These are phyloP conservation scores for Metschnikowia lochheadii DNA, from an alignment of 805 yeast genomes.

Conservation along the genomic window DNA sequence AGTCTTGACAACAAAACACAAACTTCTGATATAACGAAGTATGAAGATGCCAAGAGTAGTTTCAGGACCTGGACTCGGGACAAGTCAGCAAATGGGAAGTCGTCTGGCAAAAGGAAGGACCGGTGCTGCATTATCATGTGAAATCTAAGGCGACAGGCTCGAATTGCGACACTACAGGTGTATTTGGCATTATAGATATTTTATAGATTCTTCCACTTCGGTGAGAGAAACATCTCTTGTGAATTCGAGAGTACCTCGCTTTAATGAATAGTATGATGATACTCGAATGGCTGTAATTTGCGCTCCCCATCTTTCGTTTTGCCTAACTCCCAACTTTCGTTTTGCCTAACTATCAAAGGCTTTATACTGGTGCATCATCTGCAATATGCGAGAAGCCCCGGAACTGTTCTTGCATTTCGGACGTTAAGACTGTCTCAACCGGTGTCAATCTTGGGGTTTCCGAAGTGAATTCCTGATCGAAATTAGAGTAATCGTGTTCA, in stretches of 20 bases:
- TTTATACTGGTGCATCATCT: conserved; percentile 46
- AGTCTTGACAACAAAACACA: background rate
- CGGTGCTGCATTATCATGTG: conserved; percentile 20
- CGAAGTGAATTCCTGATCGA: conserved; percentile 90
- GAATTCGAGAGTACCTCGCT: background rate
- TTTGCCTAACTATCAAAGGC: background rate
- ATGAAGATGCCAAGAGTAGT: background rate
- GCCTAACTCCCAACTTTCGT: too few species aligned
- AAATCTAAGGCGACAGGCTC: background rate
- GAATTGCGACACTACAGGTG: conserved; percentile 1
- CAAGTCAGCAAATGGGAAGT: background rate
- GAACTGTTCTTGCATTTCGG: conserved; percentile 92
- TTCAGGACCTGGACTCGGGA: background rate
- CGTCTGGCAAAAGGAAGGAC: conserved; percentile 1
- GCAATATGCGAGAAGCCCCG: conserved; percentile 91
- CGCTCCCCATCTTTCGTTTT: background rate
- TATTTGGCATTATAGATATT: background rate
- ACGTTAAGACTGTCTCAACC: conserved; percentile 78
- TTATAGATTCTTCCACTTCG: conserved; percentile 1
- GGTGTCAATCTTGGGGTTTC: conserved; percentile 96
- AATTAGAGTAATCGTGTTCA: conserved; percentile 87
- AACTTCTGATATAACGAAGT: background rate
- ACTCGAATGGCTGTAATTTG: background rate
- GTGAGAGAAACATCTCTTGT: background rate
- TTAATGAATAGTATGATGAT: background rate